Percentiles rank a stretch among this genome's conserved stretches.
Evolutionary conservation across 179 eudicot species (phyloP).

Genomic region (Camellia oleifera): DNA sequence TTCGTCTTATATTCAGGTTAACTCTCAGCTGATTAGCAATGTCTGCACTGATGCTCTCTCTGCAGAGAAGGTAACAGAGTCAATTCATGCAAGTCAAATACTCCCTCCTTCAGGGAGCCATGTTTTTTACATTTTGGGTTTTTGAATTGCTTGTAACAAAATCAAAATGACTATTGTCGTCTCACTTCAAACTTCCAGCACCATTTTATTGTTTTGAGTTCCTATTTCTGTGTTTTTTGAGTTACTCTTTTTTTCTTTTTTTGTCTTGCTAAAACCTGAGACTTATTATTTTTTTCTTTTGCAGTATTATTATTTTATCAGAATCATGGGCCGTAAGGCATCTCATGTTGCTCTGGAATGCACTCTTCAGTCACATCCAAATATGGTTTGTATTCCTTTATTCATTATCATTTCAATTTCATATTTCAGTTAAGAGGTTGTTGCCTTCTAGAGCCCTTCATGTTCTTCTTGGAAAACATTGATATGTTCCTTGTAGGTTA

Average conservation of each 20-base stretch:
- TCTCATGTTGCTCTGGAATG: constrained; percentile 98
- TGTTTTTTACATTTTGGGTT: constrained; percentile 5
- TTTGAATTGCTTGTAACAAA: neutral
- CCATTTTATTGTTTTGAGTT: neutral
- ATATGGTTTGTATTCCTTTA: constrained; percentile 57
- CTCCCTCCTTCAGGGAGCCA: neutral
- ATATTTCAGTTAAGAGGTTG: neutral
- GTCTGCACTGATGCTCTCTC: constrained; percentile 98
- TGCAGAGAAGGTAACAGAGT: constrained; percentile 84
- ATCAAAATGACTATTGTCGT: neutral
- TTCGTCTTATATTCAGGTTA: constrained; percentile 52
- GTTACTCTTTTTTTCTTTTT: neutral
- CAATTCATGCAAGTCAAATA: neutral
- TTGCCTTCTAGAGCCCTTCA: constrained; percentile 10
- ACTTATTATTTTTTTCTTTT: constrained; percentile 9
- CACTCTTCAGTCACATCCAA: constrained; percentile 98
- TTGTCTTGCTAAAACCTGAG: neutral
- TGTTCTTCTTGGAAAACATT: neutral
- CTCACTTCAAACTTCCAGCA: neutral
- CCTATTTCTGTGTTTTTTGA: neutral
- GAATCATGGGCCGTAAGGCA: constrained; percentile 98
- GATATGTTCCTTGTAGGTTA: constrained; percentile 45
- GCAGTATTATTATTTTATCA: constrained; percentile 92
- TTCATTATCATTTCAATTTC: neutral
- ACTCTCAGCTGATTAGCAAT: constrained; percentile 98